Base-by-base conservation (phyloP, 345 rosid species). In the Bruguiera gymnorhiza region DNA sequence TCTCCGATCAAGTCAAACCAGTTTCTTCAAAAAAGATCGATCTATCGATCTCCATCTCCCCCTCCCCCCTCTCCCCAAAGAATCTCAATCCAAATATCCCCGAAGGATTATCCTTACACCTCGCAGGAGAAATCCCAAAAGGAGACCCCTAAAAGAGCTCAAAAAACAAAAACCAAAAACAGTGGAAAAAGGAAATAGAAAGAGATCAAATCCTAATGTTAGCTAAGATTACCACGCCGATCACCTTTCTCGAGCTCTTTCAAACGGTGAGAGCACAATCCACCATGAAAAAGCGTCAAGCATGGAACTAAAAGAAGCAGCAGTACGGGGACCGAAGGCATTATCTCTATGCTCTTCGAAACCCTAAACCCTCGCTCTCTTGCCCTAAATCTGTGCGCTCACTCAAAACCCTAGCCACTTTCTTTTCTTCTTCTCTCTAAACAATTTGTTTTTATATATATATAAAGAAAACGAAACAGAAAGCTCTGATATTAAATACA, bases 171-270 rank as follows among this genome's bases (percentile, higher is more conserved):
- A 48, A 34, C 46, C 51, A 29, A n/a, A 26, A 31, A 66, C 21
- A 0, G 9, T 61, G 16, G 19, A 13, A 58, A 50, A 15, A 61
- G 6, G 67, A 19, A 30, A 55, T 15, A 61, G 54, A 16, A 63
- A 7, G 55, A 15, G 5, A 36, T 0, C 23, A 60, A 62, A 23
- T 18, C 73, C 67, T 18, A 79, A 70, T 56, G 91, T 86, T 87
- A 92, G 87, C 98, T 90, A 81, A 92, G 98, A 82, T 89, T 89
- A 89, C 94, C 96, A 83, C 97, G 99, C 81, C 97, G 86, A 87
- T 92, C 93, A 72, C 96, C 60, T 78, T 95, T 95, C 73, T 89
- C 83, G 66, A 95, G 92, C 77, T 79, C 89, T 83, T 92, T 96
- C 72, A 88, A 70, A 81, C 98, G 97, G 83, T 90, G 85, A 2